Evolutionary conservation across 2,329 filamentous ascomycete genomes (phyloP), one percentile per base, ranked within the genome.

Genomic region (Alternaria alternata): DNA sequence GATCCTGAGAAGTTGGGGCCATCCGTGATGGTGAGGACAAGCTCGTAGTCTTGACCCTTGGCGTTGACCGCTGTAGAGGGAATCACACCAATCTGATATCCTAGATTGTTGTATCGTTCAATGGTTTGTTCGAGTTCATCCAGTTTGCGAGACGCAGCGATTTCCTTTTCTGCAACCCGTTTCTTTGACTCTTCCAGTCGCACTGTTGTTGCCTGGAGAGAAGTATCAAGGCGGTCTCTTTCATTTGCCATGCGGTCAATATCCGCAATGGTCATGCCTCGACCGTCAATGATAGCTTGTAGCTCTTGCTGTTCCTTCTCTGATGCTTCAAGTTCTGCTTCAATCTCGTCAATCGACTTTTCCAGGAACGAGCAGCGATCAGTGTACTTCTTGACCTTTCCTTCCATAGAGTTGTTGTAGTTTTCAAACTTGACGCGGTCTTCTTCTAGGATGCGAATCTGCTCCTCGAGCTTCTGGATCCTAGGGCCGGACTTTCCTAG

Each of bases 171-270:
- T 18, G 89, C 86, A 1, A 95, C 91, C 67, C 88, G 90, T 66
- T 87, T 90, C 81, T 96, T 96, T 8, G 90, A 87, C 64, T 98
- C 95, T 58, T 97, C 94, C 0, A 97, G 84, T 53, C 92, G 87
- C 55, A 87, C 84, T 6, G 88, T 85, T 0, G 92, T 91, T 2
- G 89, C 87, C 70, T 97, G 93, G 44, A 97, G 90, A 42, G 90
- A 91, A 71, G 91, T 94, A 66, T 96, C 92, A n/a, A 99, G 86
- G 47, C 95, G 89, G 73, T 99, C 95, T 54, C 94, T 89, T 78
- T 99, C 95, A 36, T 92, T 90, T 69, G 93, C 97, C 94, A 99
- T 97, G 78, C 95, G 93, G 85, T 99, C 95, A 75, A 99, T 98
- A 85, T 99, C 95, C 81, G 95, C 91, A 81, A 97, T 96, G 72